Percentiles rank a stretch among this genome's conserved stretches.
These are phyloP conservation scores for Xylaria arbuscula DNA, from an alignment of 2,329 filamentous ascomycete species.

Conservation along the genomic window DNA sequence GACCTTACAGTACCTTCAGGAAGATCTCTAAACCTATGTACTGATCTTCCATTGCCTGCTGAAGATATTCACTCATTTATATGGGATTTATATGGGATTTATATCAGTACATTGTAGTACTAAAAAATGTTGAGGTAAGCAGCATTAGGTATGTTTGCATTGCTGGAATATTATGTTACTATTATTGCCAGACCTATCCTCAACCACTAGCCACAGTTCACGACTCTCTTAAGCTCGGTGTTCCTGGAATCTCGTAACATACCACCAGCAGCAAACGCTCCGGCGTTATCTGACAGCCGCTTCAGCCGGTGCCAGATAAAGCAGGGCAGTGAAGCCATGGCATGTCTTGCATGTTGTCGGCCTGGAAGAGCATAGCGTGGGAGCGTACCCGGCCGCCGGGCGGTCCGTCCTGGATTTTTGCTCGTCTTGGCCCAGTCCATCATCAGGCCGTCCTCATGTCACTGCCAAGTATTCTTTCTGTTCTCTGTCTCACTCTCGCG, in stretches of 20 bases:
- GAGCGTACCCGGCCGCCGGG: constrained; percentile 23
- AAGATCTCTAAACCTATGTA: not conserved
- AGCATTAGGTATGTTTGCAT: not conserved
- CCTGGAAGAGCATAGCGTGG: constrained; percentile 30
- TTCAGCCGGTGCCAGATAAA: constrained; percentile 33
- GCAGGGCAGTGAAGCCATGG: constrained; percentile 31
- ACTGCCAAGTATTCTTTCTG: constrained; percentile 13
- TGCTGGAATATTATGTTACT: not conserved
- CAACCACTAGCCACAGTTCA: not conserved
- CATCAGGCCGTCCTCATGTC: constrained; percentile 31
- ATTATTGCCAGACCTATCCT: not conserved
- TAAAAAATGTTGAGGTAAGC: not conserved
- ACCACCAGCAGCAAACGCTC: constrained; percentile 12
- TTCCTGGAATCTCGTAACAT: constrained; percentile 20
- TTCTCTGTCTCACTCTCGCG: constrained; percentile 1
- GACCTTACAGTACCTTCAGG: not conserved
- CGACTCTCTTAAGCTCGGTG: not conserved
- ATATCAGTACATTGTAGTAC: not conserved
- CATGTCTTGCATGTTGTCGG: constrained; percentile 35
- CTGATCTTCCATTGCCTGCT: not conserved
- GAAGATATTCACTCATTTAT: not conserved
- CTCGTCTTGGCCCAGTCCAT: constrained; percentile 30
- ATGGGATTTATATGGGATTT: not conserved
- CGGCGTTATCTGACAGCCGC: constrained; percentile 24
- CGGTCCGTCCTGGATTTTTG: constrained; percentile 18